Percentiles rank a stretch among this genome's conserved stretches.
phyloP scores from a whole-genome alignment of 73 alveolate genomes.

The Symbiodinium pilosum region DNA sequence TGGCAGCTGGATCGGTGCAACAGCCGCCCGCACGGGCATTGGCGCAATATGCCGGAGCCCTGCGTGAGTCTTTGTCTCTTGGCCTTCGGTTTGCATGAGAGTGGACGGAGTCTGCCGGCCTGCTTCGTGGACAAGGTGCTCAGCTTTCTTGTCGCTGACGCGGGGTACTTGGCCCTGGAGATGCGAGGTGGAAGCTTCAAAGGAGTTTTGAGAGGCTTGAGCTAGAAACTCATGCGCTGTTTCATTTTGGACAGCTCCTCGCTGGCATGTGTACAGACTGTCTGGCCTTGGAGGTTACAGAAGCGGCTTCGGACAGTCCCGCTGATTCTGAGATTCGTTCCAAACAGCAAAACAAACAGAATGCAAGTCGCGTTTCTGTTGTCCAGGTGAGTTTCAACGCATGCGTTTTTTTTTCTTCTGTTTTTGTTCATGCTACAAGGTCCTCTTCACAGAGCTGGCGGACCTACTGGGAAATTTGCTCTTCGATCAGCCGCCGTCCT shows the following conservation, averaged over 20 bases:
- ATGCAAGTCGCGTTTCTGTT: too few relatives aligned
- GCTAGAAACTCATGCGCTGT: too few relatives aligned
- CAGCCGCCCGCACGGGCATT: neutral
- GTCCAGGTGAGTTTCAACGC: too few relatives aligned
- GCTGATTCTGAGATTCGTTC: too few relatives aligned
- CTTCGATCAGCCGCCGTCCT: neutral
- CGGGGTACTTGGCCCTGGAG: neutral
- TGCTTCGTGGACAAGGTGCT: neutral
- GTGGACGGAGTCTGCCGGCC: neutral
- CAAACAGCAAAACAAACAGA: too few relatives aligned
- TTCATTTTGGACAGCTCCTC: too few relatives aligned
- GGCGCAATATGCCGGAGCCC: neutral
- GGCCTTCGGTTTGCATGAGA: neutral
- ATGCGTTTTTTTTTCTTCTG: too few relatives aligned
- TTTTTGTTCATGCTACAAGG: too few relatives aligned
- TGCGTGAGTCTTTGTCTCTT: neutral
- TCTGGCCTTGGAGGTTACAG: too few relatives aligned
- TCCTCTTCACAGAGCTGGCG: neutral
- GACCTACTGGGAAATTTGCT: neutral
- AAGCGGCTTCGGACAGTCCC: too few relatives aligned
- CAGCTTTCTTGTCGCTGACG: neutral
- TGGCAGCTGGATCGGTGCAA: neutral
- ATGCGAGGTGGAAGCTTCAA: neutral
- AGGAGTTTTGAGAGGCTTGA: neutral
- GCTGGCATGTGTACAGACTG: too few relatives aligned